Conservation (phyloP, 2,329 filamentous ascomycete species). For the Fusarium acutatum region DNA sequence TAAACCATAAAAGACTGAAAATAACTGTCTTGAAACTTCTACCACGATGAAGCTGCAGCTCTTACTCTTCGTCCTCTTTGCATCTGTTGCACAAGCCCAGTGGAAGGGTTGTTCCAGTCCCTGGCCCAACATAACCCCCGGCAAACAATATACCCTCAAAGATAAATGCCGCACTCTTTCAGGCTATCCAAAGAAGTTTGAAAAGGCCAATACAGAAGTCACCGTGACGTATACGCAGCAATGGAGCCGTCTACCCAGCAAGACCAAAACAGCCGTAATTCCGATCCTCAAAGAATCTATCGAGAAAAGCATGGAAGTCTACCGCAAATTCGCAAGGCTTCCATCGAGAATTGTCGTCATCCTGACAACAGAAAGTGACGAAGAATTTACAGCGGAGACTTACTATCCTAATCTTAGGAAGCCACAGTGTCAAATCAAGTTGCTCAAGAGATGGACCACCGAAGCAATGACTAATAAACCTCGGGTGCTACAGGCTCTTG, state of each 20-base stretch:
- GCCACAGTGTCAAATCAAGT: constrained; percentile 9
- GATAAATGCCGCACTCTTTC: constrained; percentile 4
- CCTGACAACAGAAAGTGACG: not conserved
- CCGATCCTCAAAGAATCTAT: constrained; percentile 12
- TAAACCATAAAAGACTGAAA: not conserved
- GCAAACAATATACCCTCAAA: not conserved
- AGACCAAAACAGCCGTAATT: not conserved
- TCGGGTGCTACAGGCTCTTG: constrained; percentile 4
- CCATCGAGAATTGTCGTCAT: constrained; percentile 8
- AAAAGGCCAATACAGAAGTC: not conserved
- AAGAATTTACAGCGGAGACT: not conserved
- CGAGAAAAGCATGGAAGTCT: not conserved
- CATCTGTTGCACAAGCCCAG: not conserved
- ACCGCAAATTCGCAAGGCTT: constrained; percentile 5
- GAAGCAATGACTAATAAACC: not conserved
- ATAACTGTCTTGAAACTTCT: rapidly evolving
- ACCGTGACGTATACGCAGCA: constrained; percentile 9
- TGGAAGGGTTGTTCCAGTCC: constrained; percentile 3
- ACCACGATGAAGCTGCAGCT: not conserved
- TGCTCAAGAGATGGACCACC: constrained; percentile 5
- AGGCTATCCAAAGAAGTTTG: constrained; percentile 11
- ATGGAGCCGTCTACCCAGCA: not conserved
- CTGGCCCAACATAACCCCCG: not conserved
- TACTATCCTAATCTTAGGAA: not conserved
- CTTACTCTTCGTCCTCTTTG: not conserved